These are phyloP conservation scores for Escovopsis sp. DNA, from an alignment of 2,329 filamentous ascomycete genomes.

Conservation along the genomic window DNA sequence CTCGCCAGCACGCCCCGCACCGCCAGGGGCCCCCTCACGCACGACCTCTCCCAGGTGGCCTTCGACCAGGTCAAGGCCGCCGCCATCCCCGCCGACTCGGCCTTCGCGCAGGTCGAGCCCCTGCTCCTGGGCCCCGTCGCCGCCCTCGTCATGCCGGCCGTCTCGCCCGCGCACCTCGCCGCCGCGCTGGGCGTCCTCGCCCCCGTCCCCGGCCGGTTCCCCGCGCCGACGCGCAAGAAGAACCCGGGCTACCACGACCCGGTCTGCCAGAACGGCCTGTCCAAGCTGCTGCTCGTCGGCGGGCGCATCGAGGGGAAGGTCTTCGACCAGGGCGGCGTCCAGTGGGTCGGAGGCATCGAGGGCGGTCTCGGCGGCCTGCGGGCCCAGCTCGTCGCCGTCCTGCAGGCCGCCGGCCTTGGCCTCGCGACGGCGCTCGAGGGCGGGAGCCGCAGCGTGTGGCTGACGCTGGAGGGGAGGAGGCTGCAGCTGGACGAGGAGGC, in stretches of 20 bases:
- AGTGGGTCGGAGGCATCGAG: conserved; percentile 56
- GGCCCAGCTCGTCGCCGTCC: conserved; percentile 63
- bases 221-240: conserved; percentile 59
- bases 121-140: conserved; percentile 72
- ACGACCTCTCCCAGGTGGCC: conserved; percentile 40
- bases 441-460: conserved; percentile 66
- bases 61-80: conserved; percentile 30
- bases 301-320: conserved; percentile 74
- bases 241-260: conserved; percentile 72
- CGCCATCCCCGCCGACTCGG: conserved; percentile 21
- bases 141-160: conserved; percentile 61
- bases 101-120: conserved; percentile 49
- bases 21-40: conserved; percentile 18
- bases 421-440: conserved; percentile 68
- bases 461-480: conserved; percentile 72
- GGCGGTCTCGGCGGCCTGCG: conserved; percentile 70
- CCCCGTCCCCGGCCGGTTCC: conserved; percentile 57
- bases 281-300: conserved; percentile 76
- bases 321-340: conserved; percentile 58
- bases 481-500: conserved; percentile 56
- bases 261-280: conserved; percentile 61
- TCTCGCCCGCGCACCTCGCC: conserved; percentile 73
- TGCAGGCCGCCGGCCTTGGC: conserved; percentile 66
- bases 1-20: conserved; percentile 17
- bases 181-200: conserved; percentile 64